Base-by-base conservation (phyloP, 1,284 basidiomycete species). In the Gymnopus androsaceus region DNA sequence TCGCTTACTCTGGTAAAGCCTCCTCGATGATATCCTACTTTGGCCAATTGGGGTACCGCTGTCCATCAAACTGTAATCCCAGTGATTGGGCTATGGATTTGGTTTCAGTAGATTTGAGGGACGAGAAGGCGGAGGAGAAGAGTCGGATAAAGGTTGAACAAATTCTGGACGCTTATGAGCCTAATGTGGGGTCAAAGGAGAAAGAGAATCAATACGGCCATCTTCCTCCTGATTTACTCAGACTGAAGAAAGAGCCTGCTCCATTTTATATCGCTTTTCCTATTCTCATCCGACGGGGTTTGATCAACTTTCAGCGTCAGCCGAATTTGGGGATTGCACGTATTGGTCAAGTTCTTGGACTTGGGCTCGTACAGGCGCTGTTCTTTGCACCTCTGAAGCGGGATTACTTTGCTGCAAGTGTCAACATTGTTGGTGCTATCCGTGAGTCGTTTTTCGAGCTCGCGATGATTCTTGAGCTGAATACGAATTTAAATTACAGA, bases 31-130 rank as follows among this genome's bases (percentile, higher is more conserved):
- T 61, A 2, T 6, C 49, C 5, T 56, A 58, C 40, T 55, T 58
- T 34, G 50, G 31, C 19, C 25, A 21, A 6, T 34, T 58, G 23
- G 59, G 59, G 1, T 49, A 55, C 25, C 21, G 19, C 14, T 61
- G 56, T 46, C 59, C 59, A 21, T 40, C 36, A 15, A 47, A 51
- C 17, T 52, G 54, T 19, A 61, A 61, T 38, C 59, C 56, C 5
- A 58, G 57, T n/a, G 59, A 61, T 33, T 61, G 57, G 54, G 59
- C 59, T 28, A 33, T 56, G 44, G 55, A 56, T 23, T 30, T 59
- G 25, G 44, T 59, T 21, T 56, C 54, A 3, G 58, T 59, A 19
- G 54, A 59, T 31, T 30, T 59, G 36, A 44, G 58, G 25, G 55
- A 59, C 37, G 21, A 31, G 6, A 46, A 36, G 38, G 48, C 45